Conservation (phyloP, 2,329 filamentous ascomycete species). For the Monosporascus sp. region DNA sequence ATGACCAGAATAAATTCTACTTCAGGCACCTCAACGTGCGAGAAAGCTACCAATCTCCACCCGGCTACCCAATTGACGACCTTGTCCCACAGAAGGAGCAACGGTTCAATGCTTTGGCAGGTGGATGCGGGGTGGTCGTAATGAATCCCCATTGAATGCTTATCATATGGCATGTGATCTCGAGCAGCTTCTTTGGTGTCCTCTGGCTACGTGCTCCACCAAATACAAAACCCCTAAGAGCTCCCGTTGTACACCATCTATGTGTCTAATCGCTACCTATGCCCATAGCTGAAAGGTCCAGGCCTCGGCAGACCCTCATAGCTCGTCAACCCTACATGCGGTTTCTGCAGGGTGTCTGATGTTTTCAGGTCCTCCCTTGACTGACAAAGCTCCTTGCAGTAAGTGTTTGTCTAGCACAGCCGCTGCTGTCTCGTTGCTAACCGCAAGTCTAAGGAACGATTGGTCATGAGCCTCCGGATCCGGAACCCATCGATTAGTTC, state of each 20-base stretch:
- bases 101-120: neutral
- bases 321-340: neutral
- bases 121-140: neutral
- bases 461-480: neutral
- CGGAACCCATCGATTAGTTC: constrained; percentile 39
- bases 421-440: neutral
- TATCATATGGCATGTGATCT: neutral
- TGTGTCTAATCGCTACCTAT: neutral
- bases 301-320: neutral
- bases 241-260: neutral
- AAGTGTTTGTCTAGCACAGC: neutral
- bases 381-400: neutral
- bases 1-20: too few relatives aligned
- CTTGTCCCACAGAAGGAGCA: too few relatives aligned
- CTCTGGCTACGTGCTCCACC: neutral
- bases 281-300: neutral
- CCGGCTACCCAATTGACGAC: too few relatives aligned
- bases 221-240: neutral
- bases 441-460: neutral
- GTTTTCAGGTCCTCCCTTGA: neutral
- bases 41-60: too few relatives aligned
- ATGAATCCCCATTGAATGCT: neutral
- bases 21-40: too few relatives aligned
- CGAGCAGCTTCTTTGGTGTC: neutral
- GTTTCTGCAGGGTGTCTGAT: neutral